Evolutionary conservation across 108 stramenopile species (phyloP).

Genomic region (Pseudonitzschia multiseries): DNA sequence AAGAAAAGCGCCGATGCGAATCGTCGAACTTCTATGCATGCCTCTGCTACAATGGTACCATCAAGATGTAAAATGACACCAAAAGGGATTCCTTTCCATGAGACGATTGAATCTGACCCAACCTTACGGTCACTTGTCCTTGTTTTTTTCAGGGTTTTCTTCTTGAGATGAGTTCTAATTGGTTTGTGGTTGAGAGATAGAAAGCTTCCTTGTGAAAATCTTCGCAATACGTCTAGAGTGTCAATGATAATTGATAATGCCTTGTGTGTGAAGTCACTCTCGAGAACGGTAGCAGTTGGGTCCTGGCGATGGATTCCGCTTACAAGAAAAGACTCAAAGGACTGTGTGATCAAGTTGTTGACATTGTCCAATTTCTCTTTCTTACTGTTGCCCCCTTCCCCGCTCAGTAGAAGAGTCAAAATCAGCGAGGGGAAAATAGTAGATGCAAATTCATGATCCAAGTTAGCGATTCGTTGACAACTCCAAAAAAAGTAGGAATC

Average conservation of each 20-base stretch:
- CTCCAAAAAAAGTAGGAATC: slow-evolving; percentile 45
- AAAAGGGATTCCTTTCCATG: slow-evolving; percentile 72
- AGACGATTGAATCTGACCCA: slow-evolving; percentile 7
- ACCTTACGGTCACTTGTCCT: slow-evolving; percentile 20
- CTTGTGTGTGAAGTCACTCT: background rate
- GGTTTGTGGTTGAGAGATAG: slow-evolving; percentile 28
- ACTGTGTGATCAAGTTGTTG: slow-evolving; percentile 8
- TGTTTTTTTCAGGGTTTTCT: background rate
- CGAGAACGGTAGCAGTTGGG: background rate
- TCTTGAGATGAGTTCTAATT: slow-evolving; percentile 20
- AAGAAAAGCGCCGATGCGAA: slow-evolving; percentile 67
- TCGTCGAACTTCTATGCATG: slow-evolving; percentile 55
- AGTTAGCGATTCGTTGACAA: slow-evolving; percentile 54
- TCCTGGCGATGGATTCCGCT: background rate
- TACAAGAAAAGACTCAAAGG: slow-evolving; percentile 14
- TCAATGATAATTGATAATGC: slow-evolving; percentile 51
- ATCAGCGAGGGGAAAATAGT: slow-evolving; percentile 63
- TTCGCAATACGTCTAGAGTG: slow-evolving; percentile 52
- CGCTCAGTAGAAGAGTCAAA: slow-evolving; percentile 45
- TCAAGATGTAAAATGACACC: slow-evolving; percentile 63
- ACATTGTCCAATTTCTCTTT: background rate
- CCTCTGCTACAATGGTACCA: slow-evolving; percentile 60
- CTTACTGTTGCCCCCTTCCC: background rate
- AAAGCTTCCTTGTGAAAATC: slow-evolving; percentile 53
- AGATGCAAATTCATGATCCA: slow-evolving; percentile 59